Conservation (phyloP, 2,329 filamentous ascomycete species). For the Fusarium nisikadoi region DNA sequence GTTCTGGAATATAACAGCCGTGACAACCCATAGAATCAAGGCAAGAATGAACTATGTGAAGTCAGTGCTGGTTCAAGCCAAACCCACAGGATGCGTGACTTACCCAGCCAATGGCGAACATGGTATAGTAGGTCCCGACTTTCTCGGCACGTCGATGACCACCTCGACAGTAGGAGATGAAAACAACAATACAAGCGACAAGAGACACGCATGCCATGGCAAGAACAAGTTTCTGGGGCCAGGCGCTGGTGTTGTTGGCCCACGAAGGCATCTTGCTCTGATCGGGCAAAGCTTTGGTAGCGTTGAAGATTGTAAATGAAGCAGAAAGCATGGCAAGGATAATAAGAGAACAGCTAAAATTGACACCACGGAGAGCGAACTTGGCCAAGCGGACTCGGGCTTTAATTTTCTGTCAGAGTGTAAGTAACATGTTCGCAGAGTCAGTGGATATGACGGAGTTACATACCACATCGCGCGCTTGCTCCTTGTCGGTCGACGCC, state of each 20-base stretch:
- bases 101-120: constrained; percentile 87
- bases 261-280: constrained; percentile 87
- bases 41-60: constrained; percentile 78
- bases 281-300: constrained; percentile 77
- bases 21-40: constrained; percentile 90
- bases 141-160: constrained; percentile 92
- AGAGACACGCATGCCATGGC: constrained; percentile 84
- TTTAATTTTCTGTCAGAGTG: constrained; percentile 80
- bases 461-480: constrained; percentile 87
- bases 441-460: background rate
- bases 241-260: constrained; percentile 81
- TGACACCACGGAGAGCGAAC: constrained; percentile 92
- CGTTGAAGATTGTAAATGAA: constrained; percentile 93
- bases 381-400: constrained; percentile 91
- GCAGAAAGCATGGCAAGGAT: constrained; percentile 89
- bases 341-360: constrained; percentile 96
- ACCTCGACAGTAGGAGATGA: constrained; percentile 87
- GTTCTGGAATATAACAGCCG: constrained; percentile 85
- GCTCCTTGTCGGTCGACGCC: constrained; percentile 82
- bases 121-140: constrained; percentile 92
- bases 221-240: constrained; percentile 90
- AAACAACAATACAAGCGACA: constrained; percentile 79
- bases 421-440: constrained; percentile 38
- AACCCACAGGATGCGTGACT: constrained; percentile 18
- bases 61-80: constrained; percentile 5